Conservation (phyloP, 495 filamentous ascomycete species). For the Penicillium chermesinum region DNA sequence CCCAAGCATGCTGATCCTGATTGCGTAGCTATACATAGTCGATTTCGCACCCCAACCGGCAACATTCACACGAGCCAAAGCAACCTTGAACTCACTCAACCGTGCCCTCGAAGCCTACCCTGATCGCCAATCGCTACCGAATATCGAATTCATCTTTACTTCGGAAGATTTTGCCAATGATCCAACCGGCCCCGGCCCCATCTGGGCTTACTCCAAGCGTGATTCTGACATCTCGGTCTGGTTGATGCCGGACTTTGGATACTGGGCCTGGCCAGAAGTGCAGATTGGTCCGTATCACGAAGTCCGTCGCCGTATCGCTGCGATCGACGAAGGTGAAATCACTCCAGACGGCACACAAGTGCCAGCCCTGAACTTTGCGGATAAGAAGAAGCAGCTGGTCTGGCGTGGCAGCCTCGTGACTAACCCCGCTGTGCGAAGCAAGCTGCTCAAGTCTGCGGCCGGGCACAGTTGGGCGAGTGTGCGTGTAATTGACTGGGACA, state of each 20-base stretch:
- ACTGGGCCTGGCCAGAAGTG: conserved; percentile 66
- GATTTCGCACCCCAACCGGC: conserved; percentile 29
- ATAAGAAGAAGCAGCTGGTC: conserved; percentile 60
- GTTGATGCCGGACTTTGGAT: conserved; percentile 76
- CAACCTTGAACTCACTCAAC: conserved; percentile 36
- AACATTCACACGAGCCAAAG: conserved; percentile 34
- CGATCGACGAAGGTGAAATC: conserved; percentile 29
- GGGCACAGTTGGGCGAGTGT: conserved; percentile 51
- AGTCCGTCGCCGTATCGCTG: conserved; percentile 38
- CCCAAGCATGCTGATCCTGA: neutral
- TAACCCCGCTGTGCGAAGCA: conserved; percentile 36
- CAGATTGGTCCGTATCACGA: conserved; percentile 54
- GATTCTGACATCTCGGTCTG: conserved; percentile 47
- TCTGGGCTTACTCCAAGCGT: conserved; percentile 52
- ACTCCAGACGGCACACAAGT: conserved; percentile 9
- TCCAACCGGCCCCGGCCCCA: conserved; percentile 21
- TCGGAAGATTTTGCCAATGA: conserved; percentile 43
- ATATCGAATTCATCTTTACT: conserved; percentile 56
- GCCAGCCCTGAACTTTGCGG: conserved; percentile 23
- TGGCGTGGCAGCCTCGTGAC: conserved; percentile 58
- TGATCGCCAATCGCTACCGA: conserved; percentile 47
- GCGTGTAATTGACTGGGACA: conserved; percentile 44
- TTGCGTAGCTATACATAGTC: conserved; percentile 37
- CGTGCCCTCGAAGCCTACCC: conserved; percentile 38
- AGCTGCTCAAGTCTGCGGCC: conserved; percentile 39